Conservation (phyloP, 805 yeast genomes). For the Starmerella bacillaris region DNA sequence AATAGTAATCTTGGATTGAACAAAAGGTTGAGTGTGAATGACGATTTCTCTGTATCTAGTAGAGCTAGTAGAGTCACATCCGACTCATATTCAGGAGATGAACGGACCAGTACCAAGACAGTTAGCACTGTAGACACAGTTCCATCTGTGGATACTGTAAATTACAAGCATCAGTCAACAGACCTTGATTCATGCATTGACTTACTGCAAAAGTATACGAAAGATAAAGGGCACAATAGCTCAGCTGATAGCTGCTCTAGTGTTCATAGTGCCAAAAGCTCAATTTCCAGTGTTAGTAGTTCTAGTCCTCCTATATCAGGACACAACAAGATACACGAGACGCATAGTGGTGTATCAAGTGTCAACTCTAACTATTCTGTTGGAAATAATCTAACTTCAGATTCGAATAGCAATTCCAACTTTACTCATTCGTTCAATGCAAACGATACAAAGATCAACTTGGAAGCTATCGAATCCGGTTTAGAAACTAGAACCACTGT, state of each 20-base stretch:
- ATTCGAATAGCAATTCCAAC: neutral
- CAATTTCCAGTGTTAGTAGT: too few relatives aligned
- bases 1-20: too few relatives aligned
- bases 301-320: too few relatives aligned
- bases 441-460: constrained; percentile 17
- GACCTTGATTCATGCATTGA: neutral
- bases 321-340: too few relatives aligned
- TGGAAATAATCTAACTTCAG: neutral
- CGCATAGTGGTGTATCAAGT: too few relatives aligned
- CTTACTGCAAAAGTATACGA: neutral
- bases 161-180: too few relatives aligned
- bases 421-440: neutral
- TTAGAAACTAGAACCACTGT: constrained; percentile 31
- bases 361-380: too few relatives aligned
- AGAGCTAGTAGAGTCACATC: neutral
- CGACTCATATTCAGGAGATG: neutral
- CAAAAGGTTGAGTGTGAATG: too few relatives aligned
- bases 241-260: neutral
- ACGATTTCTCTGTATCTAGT: too few relatives aligned
- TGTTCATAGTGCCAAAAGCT: too few relatives aligned
- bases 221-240: neutral
- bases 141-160: neutral
- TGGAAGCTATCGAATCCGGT: constrained; percentile 27
- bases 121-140: neutral
- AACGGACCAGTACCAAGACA: neutral